Evolutionary conservation across 2,329 filamentous ascomycete genomes (phyloP).

Genomic region (Penicillium sclerotiorum): DNA sequence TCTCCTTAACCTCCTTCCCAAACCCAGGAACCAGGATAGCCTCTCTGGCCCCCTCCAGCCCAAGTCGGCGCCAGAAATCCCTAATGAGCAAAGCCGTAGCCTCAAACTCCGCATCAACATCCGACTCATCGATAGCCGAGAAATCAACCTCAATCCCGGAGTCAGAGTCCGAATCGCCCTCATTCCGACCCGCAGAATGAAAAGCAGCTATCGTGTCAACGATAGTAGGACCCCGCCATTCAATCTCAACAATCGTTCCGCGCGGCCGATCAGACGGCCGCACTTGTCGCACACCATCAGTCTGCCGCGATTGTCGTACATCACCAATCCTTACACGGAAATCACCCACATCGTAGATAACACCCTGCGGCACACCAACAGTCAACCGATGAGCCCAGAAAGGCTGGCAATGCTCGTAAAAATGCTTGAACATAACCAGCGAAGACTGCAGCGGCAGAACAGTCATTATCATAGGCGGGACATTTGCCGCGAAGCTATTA

Average conservation of each 20-base stretch:
- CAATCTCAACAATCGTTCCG: slow-evolving; percentile 50
- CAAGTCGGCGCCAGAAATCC: slow-evolving; percentile 45
- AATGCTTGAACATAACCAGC: slow-evolving; percentile 42
- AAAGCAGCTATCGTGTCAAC: slow-evolving; percentile 26
- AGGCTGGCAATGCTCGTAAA: slow-evolving; percentile 44
- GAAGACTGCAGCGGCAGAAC: slow-evolving; percentile 40
- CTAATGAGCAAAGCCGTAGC: slow-evolving; percentile 40
- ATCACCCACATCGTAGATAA: slow-evolving; percentile 46
- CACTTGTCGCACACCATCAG: slow-evolving; percentile 48
- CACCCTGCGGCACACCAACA: slow-evolving; percentile 37
- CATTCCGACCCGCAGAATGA: slow-evolving; percentile 1
- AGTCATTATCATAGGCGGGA: slow-evolving; percentile 40
- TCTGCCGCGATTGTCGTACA: slow-evolving; percentile 43
- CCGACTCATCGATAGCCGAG: slow-evolving; percentile 37
- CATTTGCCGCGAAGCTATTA: slow-evolving; percentile 1
- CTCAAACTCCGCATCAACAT: slow-evolving; percentile 42
- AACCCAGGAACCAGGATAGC: slow-evolving; percentile 46
- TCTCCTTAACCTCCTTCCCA: slow-evolving; percentile 41
- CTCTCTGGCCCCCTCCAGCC: slow-evolving; percentile 41
- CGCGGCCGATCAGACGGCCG: slow-evolving; percentile 39
- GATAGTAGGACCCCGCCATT: slow-evolving; percentile 44
- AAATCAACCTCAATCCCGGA: slow-evolving; percentile 31
- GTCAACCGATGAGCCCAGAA: slow-evolving; percentile 48
- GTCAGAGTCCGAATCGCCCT: slow-evolving; percentile 8
- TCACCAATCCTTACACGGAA: slow-evolving; percentile 48